These are phyloP conservation scores for Neospermospora avenae DNA, from an alignment of 2,329 filamentous ascomycete genomes.

Conservation along the genomic window DNA sequence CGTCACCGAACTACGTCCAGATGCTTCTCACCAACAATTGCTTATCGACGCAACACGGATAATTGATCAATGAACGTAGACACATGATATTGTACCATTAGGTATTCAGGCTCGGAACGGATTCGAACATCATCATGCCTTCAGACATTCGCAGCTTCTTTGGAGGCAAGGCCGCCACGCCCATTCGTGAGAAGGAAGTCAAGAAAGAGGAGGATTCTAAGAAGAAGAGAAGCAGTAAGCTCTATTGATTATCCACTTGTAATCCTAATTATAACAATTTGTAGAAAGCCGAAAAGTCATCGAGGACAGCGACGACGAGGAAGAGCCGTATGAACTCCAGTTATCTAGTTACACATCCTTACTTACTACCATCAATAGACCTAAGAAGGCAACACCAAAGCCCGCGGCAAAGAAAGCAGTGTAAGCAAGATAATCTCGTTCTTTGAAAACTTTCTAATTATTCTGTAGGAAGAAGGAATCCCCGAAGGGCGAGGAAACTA, in stretches of 20 bases:
- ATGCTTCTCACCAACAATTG: background rate
- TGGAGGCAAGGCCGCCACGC: slow-evolving; percentile 65
- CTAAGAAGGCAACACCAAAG: slow-evolving; percentile 49
- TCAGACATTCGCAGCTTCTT: slow-evolving; percentile 91
- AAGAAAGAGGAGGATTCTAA: slow-evolving; percentile 35
- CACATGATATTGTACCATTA: background rate
- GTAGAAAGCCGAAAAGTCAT: slow-evolving; percentile 64
- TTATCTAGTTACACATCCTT: slow-evolving; percentile 21
- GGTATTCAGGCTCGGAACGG: background rate
- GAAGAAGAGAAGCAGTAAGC: slow-evolving; percentile 34
- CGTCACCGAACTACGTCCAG: too few species aligned
- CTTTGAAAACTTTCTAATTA: background rate
- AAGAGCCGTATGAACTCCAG: slow-evolving; percentile 50
- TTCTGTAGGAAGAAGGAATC: slow-evolving; percentile 30
- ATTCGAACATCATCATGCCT: slow-evolving; percentile 55
- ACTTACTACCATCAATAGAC: slow-evolving; percentile 36
- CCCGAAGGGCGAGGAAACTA: slow-evolving; percentile 34
- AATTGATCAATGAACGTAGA: background rate
- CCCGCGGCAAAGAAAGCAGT: slow-evolving; percentile 53
- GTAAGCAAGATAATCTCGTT: slow-evolving; percentile 37
- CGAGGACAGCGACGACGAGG: slow-evolving; percentile 79
- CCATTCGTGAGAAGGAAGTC: slow-evolving; percentile 43
- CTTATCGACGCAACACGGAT: background rate
- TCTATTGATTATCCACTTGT: background rate
- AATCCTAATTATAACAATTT: background rate